A percentile compares a stretch with the other conserved stretches of the same genome.
Evolutionary conservation across 805 yeast species (phyloP).

Genomic region (Metschnikowia picachoensis): DNA sequence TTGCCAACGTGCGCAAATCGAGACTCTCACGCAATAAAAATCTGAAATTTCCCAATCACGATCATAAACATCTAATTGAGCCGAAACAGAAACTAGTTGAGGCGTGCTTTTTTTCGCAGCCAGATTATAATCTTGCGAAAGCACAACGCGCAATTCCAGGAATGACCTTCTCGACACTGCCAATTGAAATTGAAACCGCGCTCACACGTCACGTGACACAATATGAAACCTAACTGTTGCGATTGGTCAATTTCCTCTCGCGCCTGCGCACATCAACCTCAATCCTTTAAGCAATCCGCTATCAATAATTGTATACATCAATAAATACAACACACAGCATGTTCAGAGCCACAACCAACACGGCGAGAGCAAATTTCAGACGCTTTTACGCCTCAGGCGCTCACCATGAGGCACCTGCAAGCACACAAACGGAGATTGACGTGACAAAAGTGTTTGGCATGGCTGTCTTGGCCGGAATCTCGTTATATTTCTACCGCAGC

Average conservation of each 20-base stretch:
- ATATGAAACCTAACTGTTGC: constrained; percentile 4
- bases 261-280: background rate
- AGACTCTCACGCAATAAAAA: no score
- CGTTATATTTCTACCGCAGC: constrained; percentile 21
- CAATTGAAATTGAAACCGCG: constrained; percentile 1
- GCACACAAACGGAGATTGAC: constrained; percentile 31
- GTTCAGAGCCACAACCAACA: constrained; percentile 18
- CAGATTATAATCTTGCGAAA: no score
- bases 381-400: constrained; percentile 17
- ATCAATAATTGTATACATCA: background rate
- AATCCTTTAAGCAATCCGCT: background rate
- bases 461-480: constrained; percentile 37
- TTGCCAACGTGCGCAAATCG: no score
- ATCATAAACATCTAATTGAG: no score
- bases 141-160: no score
- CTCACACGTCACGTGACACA: constrained; percentile 5
- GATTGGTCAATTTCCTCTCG: constrained; percentile 10
- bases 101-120: no score
- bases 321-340: constrained; percentile 4
- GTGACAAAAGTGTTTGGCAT: constrained; percentile 39
- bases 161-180: background rate
- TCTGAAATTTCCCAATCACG: no score
- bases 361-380: constrained; percentile 13
- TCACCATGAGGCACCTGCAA: constrained; percentile 16
- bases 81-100: no score